Conservation (phyloP, 2,329 filamentous ascomycete genomes). For the Chrysoporthe puriensis region DNA sequence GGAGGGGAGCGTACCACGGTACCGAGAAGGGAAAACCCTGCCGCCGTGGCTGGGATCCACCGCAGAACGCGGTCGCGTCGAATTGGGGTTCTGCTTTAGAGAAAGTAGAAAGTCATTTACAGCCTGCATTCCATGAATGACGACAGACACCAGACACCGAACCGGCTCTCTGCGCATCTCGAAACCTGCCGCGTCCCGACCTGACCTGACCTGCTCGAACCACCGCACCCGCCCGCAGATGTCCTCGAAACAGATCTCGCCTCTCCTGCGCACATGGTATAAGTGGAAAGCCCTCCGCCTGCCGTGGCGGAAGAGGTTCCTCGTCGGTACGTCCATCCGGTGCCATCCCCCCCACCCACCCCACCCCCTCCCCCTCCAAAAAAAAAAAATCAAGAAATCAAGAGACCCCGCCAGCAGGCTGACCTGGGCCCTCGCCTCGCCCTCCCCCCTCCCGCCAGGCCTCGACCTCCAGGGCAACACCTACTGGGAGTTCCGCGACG, state of each 20-base stretch:
- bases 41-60: constrained; percentile 10
- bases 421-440: constrained; percentile 4
- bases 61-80: constrained; percentile 7
- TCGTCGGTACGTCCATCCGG: constrained; percentile 54
- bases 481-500: constrained; percentile 69
- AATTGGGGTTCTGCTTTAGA: neutral
- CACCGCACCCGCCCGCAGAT: constrained; percentile 33
- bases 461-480: constrained; percentile 69
- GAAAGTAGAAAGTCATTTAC: too few relatives aligned
- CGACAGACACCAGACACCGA: too few relatives aligned
- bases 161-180: too few relatives aligned
- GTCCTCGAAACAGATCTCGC: constrained; percentile 43
- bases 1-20: too few relatives aligned
- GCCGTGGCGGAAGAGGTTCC: constrained; percentile 66
- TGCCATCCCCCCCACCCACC: neutral
- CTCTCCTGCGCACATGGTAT: constrained; percentile 53
- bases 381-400: neutral
- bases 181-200: neutral
- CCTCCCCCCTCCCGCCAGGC: constrained; percentile 45
- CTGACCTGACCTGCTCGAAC: neutral
- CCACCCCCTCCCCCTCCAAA: neutral
- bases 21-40: neutral
- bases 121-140: too few relatives aligned
- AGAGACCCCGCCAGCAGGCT: neutral
- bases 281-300: constrained; percentile 65